These are phyloP conservation scores for Saccharomyces eubayanus DNA, from an alignment of 805 yeast species.

Conservation along the genomic window DNA sequence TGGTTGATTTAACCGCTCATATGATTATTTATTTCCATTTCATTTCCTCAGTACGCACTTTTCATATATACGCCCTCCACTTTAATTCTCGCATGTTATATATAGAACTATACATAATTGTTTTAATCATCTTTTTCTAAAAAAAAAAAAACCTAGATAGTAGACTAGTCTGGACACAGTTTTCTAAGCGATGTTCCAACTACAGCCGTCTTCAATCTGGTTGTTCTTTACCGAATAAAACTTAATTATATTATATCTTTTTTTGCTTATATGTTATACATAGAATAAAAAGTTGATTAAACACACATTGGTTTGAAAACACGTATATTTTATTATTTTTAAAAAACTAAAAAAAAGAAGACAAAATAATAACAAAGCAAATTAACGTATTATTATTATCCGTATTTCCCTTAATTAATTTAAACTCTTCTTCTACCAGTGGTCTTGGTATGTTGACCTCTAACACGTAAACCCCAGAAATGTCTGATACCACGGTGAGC, in stretches of 20 bases:
- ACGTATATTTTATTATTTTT: neutral
- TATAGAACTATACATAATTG: neutral
- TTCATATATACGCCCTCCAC: neutral
- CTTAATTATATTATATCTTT: neutral
- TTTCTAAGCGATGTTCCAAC: neutral
- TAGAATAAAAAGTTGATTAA: neutral
- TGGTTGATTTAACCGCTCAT: neutral
- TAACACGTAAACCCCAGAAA: slow-evolving; percentile 99
- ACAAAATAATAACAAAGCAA: neutral
- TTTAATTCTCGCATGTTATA: neutral
- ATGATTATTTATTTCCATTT: neutral
- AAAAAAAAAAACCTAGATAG: too few relatives aligned
- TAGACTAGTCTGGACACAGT: neutral
- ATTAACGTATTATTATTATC: neutral
- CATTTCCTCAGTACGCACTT: neutral
- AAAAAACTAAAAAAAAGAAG: neutral
- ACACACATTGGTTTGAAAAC: neutral
- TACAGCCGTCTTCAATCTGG: neutral
- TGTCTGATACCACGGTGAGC: slow-evolving; percentile 99
- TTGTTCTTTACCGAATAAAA: neutral
- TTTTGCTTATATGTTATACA: neutral
- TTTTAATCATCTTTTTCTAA: neutral
- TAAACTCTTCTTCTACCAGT: slow-evolving; percentile 83
- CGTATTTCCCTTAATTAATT: slow-evolving; percentile 5
- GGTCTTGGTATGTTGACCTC: slow-evolving; percentile 99